Evolutionary conservation across 2,329 filamentous ascomycete species (phyloP).

Genomic region (Thelonectria olida): DNA sequence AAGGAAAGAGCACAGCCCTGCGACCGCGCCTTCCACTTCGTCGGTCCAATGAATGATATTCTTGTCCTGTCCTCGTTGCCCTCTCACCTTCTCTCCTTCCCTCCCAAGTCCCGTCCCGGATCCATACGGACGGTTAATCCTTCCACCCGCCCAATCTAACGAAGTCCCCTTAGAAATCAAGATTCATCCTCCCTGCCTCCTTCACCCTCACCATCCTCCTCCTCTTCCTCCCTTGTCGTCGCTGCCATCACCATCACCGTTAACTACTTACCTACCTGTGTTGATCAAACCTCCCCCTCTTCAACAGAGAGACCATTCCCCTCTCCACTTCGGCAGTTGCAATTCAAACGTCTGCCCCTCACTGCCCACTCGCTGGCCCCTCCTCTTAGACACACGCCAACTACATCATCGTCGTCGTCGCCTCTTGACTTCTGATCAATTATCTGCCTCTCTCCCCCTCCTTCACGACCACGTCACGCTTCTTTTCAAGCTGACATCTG

Average conservation of each 20-base stretch:
- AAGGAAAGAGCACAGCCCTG: constrained; percentile 31
- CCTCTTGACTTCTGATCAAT: not conserved
- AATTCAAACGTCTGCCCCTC: not conserved
- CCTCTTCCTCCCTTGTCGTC: not conserved
- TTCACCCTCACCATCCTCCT: not conserved
- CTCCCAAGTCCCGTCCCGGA: constrained; percentile 16
- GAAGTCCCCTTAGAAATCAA: not conserved
- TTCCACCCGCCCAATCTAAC: constrained; percentile 22
- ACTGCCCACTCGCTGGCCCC: not conserved
- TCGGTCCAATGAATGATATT: not conserved
- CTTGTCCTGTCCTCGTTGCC: constrained; percentile 13
- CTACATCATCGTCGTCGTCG: not conserved
- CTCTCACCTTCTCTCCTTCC: constrained; percentile 1
- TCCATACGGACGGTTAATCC: constrained; percentile 8
- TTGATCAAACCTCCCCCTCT: not conserved
- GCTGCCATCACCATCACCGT: not conserved
- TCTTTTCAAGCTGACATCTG: not conserved
- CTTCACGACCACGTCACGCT: not conserved
- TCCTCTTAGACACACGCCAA: not conserved
- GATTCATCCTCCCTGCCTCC: not conserved
- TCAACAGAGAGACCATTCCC: not conserved
- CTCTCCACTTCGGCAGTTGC: constrained; percentile 2
- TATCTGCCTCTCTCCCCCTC: not conserved
- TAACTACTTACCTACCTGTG: not conserved
- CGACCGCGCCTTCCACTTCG: constrained; percentile 16